Base-by-base conservation (phyloP, 306 rosid genomes). In the Amphicarpaea edgeworthii region DNA sequence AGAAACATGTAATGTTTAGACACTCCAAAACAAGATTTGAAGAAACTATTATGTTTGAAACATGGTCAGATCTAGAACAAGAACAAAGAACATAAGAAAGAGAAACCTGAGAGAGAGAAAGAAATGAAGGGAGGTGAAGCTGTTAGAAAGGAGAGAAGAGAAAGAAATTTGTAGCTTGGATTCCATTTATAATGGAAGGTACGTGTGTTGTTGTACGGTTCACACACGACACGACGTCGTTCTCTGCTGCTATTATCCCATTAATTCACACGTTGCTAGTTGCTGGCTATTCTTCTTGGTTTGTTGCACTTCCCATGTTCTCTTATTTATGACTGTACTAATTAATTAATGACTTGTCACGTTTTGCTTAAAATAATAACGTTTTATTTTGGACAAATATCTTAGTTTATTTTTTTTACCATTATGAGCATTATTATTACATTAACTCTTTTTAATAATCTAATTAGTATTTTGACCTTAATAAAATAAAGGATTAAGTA, bases 121-220 rank as follows among this genome's bases (percentile, higher is more conserved):
- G 42, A 60, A 61, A 61, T n/a, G 45, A 32, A 61, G 15, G 45
- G 45, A 32, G 12, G 45, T 32, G 43, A 26, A 32, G 15, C 43
- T 32, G 7, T 7, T 14, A 30, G 67, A n/a, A 60, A n/a, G 24
- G 74, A 21, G 1, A 79, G 17, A 1, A 4, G 11, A 5, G 0
- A 1, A 0, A 0, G 0, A 2, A n/a, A n/a, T n/a, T 2, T 0
- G 30, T 7, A 45, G 62, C 72, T 45, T 45, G 50, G n/a, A 51
- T 12, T 55, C 21, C 0, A 69, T 83, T 63, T 83, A 83, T 83
- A 83, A 60, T 21, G 41, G 15, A 26, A 65, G 17, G 20, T 41
- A 20, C 17, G 19, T 64, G 51, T n/a, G n/a, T n/a, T n/a, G n/a
- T 40, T 19, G 69, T 64, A 10, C 34, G 17, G 2, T 0, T 59